Base-by-base conservation (phyloP, 768 basidiomycete genomes). In the Pluteus cervinus region DNA sequence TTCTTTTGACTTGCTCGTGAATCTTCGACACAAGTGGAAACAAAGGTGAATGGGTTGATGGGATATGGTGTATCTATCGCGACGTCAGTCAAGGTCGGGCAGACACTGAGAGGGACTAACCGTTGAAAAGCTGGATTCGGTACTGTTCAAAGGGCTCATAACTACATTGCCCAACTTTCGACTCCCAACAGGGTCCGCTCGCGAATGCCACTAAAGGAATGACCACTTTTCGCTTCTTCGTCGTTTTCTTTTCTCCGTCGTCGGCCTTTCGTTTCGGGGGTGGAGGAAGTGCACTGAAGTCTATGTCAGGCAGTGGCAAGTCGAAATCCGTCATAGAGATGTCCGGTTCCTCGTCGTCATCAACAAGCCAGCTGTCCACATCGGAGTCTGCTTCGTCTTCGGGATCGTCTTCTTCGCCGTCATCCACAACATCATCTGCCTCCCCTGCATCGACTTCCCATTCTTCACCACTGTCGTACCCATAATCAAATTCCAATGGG, bases 401-500 rank as follows among this genome's bases (percentile, higher is more conserved):
- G 7, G 63, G 75, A 7, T 73, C 76, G 7, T 78, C 80, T 4
- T 71, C 79, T 10, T 77, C 82, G 9, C 69, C 81, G 11, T 87
- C 86, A 4, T 84, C 81, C 5, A 71, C 63, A 5, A 82, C 75
- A 38, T 86, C 83, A 33, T 87, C 86, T 34, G 82, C 88, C 8
- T 78, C 86, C 16, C 81, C 88, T 3, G 71, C 75, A 53, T 92
- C 91, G 40, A 85, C 86, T 45, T 90, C 89, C 96, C 96, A 98
- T 49, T 98, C 96, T 49, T 82, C 90, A 10, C 89, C 94, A 36
- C 88, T 92, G 62, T 99, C 93, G 52, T 93, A 89, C 4, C 75
- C 74, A 56, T 98, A 99, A 59, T 98, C 91, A 37, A 87, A 71
- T 9, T 75, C 70, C 1, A 82, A 63, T 8, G 76, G 66, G 50